These are phyloP conservation scores for Dalbergia cochinchinensis DNA, from an alignment of 306 rosid species.

Conservation along the genomic window DNA sequence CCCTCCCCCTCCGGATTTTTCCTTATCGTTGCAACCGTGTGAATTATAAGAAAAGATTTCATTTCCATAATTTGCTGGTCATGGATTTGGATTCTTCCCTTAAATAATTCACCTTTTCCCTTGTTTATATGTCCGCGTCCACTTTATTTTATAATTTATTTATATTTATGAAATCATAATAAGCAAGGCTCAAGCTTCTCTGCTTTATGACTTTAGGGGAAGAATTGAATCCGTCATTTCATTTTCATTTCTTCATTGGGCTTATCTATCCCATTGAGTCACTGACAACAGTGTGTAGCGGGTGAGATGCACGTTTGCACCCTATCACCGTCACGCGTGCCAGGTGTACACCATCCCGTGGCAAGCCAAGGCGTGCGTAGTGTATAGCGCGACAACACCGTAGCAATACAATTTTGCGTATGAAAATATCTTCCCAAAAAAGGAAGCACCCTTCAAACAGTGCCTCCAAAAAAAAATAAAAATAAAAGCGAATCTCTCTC, in stretches of 20 bases:
- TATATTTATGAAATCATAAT: background rate
- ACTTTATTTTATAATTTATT: background rate
- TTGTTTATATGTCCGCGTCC: background rate
- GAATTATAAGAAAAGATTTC: background rate
- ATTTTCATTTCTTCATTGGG: background rate
- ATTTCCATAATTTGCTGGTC: background rate
- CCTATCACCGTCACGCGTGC: background rate
- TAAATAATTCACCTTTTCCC: constrained; percentile 12
- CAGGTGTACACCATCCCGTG: constrained; percentile 31
- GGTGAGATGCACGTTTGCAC: constrained; percentile 38
- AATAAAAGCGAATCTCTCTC: constrained; percentile 67
- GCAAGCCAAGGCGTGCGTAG: constrained; percentile 12
- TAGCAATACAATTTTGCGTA: constrained; percentile 35
- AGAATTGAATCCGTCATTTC: background rate
- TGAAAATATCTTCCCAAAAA: constrained; percentile 58
- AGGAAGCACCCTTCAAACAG: constrained; percentile 44
- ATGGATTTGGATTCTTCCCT: background rate
- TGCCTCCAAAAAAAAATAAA: constrained; percentile 51
- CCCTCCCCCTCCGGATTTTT: background rate
- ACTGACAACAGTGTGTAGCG: constrained; percentile 40
- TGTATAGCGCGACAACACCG: constrained; percentile 39
- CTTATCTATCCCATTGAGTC: background rate
- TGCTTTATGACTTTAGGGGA: background rate
- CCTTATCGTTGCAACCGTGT: background rate
- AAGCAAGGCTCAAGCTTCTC: background rate